These are phyloP conservation scores for Boletus sp. DNA, from an alignment of 768 basidiomycete species.

Conservation along the genomic window DNA sequence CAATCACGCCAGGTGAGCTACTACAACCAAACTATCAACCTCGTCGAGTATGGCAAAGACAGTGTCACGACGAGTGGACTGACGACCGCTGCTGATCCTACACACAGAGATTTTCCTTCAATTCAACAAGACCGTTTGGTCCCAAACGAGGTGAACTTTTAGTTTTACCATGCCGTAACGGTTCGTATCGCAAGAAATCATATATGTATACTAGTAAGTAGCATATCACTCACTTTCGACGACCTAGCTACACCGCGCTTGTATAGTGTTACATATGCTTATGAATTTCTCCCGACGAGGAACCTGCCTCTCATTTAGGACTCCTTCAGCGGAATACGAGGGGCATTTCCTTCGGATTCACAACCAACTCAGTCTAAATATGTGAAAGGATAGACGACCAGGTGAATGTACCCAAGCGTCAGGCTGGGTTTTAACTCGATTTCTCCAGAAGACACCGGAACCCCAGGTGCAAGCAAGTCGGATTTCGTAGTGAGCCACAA, in stretches of 20 bases:
- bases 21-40: constrained; percentile 50
- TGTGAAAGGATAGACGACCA: neutral
- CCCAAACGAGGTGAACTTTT: constrained; percentile 38
- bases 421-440: neutral
- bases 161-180: neutral
- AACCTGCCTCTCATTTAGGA: neutral
- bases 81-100: constrained; percentile 47
- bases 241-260: too few relatives aligned
- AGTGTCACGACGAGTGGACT: constrained; percentile 47
- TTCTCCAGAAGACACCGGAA: neutral
- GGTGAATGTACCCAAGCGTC: neutral
- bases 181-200: too few relatives aligned
- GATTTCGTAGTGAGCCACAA: neutral
- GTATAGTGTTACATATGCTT: too few relatives aligned
- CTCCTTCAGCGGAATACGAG: neutral
- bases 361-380: neutral
- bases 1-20: constrained; percentile 44
- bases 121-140: constrained; percentile 63
- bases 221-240: too few relatives aligned
- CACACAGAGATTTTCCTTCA: constrained; percentile 69
- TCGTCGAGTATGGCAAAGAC: constrained; percentile 43
- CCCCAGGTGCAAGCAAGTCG: neutral
- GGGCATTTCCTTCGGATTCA: neutral
- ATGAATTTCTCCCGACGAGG: neutral
- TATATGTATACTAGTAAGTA: too few relatives aligned